Base-by-base conservation (phyloP, 768 basidiomycete genomes). In the Leucosporidium creatinivorum region DNA sequence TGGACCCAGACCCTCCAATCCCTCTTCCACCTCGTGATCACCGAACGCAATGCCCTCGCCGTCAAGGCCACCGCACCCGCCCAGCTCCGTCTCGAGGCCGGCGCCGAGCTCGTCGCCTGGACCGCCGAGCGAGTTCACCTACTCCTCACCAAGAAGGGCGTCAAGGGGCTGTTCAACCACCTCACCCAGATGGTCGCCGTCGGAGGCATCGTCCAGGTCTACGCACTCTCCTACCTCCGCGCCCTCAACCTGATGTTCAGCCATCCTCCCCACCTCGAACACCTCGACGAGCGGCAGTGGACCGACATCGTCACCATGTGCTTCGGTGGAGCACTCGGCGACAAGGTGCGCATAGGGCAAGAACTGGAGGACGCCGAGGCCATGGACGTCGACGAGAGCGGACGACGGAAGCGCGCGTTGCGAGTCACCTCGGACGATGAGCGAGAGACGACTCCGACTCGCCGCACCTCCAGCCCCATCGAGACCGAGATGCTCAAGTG, bases 171-270 rank as follows among this genome's bases (percentile, higher is more conserved):
- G 36, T 80, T 89, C 62, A 81, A 81, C 13, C 88, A 93, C 75
- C 79, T 96, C 54, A 79, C 80, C 18, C 83, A 84, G 66, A 83
- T 82, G 58, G 81, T 92, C 60, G 79, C 85, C 6, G 74, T 84
- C 73, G 79, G 81, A 26, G 81, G 82, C 48, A 75, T 80, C 47
- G 79, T 96, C 19, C 75, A 80, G 5, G 85, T 86, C 0, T 81
- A 91, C 5, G 86, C 89, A 17, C 78, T 89, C 69, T 85, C 93
- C 77, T 93, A 91, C 77, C 81, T 88, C 64, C 93, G 93, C 76
- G 82, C 88, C 0, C 80, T 96, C 58, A 84, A 84, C 63, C 80
- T 79, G 66, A 75, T 97, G 13, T 79, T 90, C 61, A 80, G 80
- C 65, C 87, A 85, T 77, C 76, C 79, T 4, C 87, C 91, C 4